Percentiles rank a stretch among this genome's conserved stretches.
These are phyloP conservation scores for Phaeosphaeriaceae sp. DNA, from an alignment of 2,329 filamentous ascomycete genomes.

Conservation along the genomic window DNA sequence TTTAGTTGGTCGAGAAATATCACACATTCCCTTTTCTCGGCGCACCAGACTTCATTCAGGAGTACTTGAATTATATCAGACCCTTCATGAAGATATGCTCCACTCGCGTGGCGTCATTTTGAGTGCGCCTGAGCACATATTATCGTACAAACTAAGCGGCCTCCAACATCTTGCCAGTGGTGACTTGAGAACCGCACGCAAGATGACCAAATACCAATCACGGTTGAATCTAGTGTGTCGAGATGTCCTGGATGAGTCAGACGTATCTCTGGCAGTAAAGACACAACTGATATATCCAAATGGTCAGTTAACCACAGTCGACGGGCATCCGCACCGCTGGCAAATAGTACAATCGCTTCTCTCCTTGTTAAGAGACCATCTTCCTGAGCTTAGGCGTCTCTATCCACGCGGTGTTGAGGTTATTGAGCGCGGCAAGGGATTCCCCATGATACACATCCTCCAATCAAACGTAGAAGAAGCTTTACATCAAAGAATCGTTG, in stretches of 20 bases:
- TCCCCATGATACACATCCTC: slow-evolving; percentile 32
- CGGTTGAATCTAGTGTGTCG: slow-evolving; percentile 58
- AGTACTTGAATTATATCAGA: slow-evolving; percentile 30
- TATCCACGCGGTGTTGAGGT: slow-evolving; percentile 58
- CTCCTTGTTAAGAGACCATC: slow-evolving; percentile 20
- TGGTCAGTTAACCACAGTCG: slow-evolving; percentile 33
- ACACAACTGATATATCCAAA: slow-evolving; percentile 48
- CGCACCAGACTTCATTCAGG: slow-evolving; percentile 44
- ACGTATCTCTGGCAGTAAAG: slow-evolving; percentile 43
- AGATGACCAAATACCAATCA: slow-evolving; percentile 57
- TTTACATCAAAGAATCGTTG: slow-evolving; percentile 23
- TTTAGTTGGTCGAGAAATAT: slow-evolving; percentile 59
- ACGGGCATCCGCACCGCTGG: slow-evolving; percentile 44
- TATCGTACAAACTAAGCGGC: slow-evolving; percentile 70
- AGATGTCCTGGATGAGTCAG: slow-evolving; percentile 67
- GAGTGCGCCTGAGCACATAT: slow-evolving; percentile 66
- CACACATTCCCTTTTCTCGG: slow-evolving; percentile 66
- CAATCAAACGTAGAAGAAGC: slow-evolving; percentile 34
- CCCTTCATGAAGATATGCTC: slow-evolving; percentile 53
- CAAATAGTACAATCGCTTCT: slow-evolving; percentile 36
- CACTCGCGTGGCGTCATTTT: slow-evolving; percentile 61
- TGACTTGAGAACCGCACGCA: slow-evolving; percentile 39
- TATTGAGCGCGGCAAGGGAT: slow-evolving; percentile 28
- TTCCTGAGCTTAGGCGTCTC: slow-evolving; percentile 36
- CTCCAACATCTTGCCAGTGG: slow-evolving; percentile 51